Base-by-base conservation (phyloP, 495 filamentous ascomycete species). In the Acidomyces sp. region DNA sequence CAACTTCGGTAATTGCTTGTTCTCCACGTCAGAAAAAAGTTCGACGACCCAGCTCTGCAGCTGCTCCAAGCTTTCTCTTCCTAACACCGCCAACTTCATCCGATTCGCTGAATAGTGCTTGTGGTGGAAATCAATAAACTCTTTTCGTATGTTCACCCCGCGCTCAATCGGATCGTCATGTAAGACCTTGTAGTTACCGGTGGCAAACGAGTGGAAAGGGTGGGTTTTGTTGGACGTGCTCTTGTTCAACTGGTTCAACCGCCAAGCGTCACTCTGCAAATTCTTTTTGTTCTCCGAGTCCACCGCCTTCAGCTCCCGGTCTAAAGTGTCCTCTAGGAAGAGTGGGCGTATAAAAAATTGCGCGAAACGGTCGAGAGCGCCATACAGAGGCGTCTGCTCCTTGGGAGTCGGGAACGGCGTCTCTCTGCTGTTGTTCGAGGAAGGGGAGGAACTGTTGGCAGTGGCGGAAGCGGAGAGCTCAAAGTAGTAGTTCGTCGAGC, bases 201-300 rank as follows among this genome's bases (percentile, higher is more conserved):
- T 99, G 0, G 87, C 92, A 59, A 99, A 99, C 55, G 94, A 82
- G 57, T 80, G 80, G 54, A 82, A 93, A n/a, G 90, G 90, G 55
- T 96, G 92, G 27, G 77, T 76, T 3, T 80, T 75, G 60, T 88
- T 99, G 18, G 88, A 86, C 9, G 92, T 64, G 1, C 83, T 80
- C 61, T 94, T 95, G 55, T 82, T 82, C 22, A 99, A 69, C 57
- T 99, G 90, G 60, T 87, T 76, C 43, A 94, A 61, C 16, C 90
- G 78, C 92, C 92, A 99, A 43, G 74, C 65, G 57, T 99, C 90
- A 60, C 73, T 93, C 63, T 99, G 90, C 18, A 99, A 71, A 48
- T 99, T 99, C 69, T 99, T 96, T 70, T 99, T 99, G 63, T 96
- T 94, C 57, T 99, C 90, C 0, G 90, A 96, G 62, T 99, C 90